A percentile compares a stretch with the other conserved stretches of the same genome.
Conservation (phyloP, 805 yeast species). For the Sungouiozyma ichnusensis region DNA sequence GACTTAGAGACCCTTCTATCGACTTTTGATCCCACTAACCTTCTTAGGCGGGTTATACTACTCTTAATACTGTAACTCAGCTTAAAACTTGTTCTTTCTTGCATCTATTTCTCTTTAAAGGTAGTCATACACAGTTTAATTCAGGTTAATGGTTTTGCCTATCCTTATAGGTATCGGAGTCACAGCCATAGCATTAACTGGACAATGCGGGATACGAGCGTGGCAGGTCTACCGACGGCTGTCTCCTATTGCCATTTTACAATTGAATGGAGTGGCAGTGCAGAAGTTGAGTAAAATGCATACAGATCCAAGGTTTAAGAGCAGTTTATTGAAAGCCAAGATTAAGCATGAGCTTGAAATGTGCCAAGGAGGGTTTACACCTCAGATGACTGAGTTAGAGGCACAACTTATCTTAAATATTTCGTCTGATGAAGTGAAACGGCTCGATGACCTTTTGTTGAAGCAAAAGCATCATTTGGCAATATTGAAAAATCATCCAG, state of each 20-base stretch:
- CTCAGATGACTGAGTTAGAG: constrained; percentile 57
- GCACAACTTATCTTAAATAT: constrained; percentile 58
- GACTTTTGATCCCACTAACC: too few relatives aligned
- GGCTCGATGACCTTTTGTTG: constrained; percentile 38
- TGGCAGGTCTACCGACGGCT: constrained; percentile 23
- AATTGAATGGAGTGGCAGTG: constrained; percentile 19
- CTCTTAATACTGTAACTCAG: not conserved
- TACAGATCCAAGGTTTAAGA: constrained; percentile 9
- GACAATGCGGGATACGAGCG: constrained; percentile 22
- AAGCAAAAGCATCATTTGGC: constrained; percentile 75
- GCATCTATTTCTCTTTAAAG: too few relatives aligned
- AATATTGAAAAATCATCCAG: constrained; percentile 88
- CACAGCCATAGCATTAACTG: constrained; percentile 19
- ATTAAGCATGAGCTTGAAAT: constrained; percentile 17
- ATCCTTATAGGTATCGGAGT: constrained; percentile 23
- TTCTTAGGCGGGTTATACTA: too few relatives aligned
- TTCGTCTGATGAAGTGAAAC: constrained; percentile 43
- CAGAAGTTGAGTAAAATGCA: constrained; percentile 4
- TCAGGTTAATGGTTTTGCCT: constrained; percentile 24
- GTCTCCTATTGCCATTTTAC: constrained; percentile 22
- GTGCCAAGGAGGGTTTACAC: constrained; percentile 53
- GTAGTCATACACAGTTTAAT: not conserved
- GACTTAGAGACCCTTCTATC: too few relatives aligned
- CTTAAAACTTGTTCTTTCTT: too few relatives aligned
- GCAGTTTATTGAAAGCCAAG: constrained; percentile 8